phyloP scores from a whole-genome alignment of 495 filamentous ascomycete genomes.

The Daldinia loculata region DNA sequence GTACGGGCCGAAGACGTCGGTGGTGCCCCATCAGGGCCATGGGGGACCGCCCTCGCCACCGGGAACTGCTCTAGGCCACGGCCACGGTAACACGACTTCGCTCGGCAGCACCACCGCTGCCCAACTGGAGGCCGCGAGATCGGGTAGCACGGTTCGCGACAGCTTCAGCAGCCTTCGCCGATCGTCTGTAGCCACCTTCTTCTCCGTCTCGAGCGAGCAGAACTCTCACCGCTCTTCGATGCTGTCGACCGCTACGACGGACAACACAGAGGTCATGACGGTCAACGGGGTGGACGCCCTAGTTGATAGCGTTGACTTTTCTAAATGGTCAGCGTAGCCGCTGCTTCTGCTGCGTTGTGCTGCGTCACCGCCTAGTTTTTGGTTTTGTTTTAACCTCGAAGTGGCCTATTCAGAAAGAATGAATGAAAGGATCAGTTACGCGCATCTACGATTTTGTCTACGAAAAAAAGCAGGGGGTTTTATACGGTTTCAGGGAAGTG shows the following conservation, averaged over 20 bases:
- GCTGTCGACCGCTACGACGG: conserved; percentile 57
- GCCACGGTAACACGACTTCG: conserved; percentile 14
- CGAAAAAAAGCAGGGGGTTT: conserved; percentile 8
- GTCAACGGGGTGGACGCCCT: conserved; percentile 56
- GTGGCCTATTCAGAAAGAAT: not conserved
- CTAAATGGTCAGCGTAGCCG: conserved; percentile 57
- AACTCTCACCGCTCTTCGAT: conserved; percentile 61
- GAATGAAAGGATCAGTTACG: conserved; percentile 10
- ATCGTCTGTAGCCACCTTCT: conserved; percentile 65
- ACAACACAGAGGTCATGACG: conserved; percentile 57
- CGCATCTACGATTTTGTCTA: conserved; percentile 35
- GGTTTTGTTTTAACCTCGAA: not conserved
- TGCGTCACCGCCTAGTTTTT: not conserved
- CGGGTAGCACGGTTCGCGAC: conserved; percentile 56
- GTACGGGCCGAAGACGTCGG: conserved; percentile 52
- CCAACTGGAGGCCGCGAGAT: conserved; percentile 47
- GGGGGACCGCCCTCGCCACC: conserved; percentile 49
- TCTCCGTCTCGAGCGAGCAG: conserved; percentile 57
- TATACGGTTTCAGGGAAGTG: conserved; percentile 29
- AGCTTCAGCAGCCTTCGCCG: conserved; percentile 60
- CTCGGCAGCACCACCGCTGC: conserved; percentile 14
- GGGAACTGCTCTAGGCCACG: conserved; percentile 45
- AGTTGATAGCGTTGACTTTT: conserved; percentile 67
- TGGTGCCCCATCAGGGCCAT: conserved; percentile 15
- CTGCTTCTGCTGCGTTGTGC: no score